These are phyloP conservation scores for Penicillium pancosmium DNA, from an alignment of 495 filamentous ascomycete species.

Conservation along the genomic window DNA sequence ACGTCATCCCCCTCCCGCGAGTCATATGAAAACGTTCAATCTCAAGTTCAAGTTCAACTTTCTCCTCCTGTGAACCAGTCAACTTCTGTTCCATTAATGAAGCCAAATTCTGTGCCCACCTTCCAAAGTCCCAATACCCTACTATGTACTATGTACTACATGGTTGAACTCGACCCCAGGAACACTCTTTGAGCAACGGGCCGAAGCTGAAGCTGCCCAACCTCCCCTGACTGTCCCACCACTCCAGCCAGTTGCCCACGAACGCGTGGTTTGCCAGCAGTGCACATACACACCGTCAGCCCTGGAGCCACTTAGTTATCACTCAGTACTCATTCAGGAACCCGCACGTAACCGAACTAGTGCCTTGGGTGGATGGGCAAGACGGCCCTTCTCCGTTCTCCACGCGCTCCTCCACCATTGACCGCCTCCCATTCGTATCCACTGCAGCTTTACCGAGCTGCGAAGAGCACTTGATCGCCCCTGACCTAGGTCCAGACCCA, in stretches of 20 bases:
- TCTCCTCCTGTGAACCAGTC: neutral
- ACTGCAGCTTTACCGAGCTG: conserved; percentile 13
- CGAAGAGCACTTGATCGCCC: conserved; percentile 2
- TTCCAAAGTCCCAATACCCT: neutral
- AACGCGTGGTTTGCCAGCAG: conserved; percentile 20
- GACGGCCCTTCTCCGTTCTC: neutral
- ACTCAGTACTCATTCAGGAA: conserved; percentile 5
- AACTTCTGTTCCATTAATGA: neutral
- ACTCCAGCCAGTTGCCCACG: conserved; percentile 22
- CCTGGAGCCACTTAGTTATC: neutral
- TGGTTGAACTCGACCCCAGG: neutral
- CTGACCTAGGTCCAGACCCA: conserved; percentile 8
- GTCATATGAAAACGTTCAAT: conserved; percentile 6
- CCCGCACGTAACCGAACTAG: conserved; percentile 11
- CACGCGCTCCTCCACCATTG: conserved; percentile 12
- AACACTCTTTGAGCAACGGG: neutral
- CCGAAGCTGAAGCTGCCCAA: conserved; percentile 14
- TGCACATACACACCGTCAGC: neutral
- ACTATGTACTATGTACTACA: neutral
- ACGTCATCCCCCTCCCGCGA: conserved; percentile 14
- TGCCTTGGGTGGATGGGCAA: conserved; percentile 2
- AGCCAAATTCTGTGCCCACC: too few species aligned
- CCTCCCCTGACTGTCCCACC: neutral
- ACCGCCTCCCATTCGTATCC: conserved; percentile 19
- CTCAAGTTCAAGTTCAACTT: too few species aligned